Base-by-base conservation (phyloP, 2,329 filamentous ascomycete genomes). In the Chaetothyriales sp. region DNA sequence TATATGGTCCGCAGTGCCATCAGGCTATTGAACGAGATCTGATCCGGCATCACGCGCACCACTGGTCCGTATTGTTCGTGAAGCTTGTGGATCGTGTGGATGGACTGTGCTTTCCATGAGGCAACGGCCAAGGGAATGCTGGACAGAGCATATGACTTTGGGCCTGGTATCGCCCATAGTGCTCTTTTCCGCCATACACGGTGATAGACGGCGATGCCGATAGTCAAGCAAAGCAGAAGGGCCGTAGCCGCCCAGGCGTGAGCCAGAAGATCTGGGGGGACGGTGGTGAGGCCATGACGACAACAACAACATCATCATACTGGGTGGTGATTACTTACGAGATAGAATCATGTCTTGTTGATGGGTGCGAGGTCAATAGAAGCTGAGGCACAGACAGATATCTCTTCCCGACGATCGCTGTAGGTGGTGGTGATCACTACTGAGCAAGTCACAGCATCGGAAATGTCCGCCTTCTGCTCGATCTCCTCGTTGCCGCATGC, bases 1-100 rank as follows among this genome's bases (percentile, higher is more conserved):
- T 79, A 78, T 19, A 78, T 77, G 0, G 68, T 69, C n/a, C 69
- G 67, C 39, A 77, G 54, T 0, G 74, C 75, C 0, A 68, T 61
- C 0, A 74, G 61, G 28, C 61, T 66, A 52, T 67, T 68, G 58
- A 69, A 70, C 1, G 68, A 65, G 8, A 76, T 61, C 54, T 75
- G 71, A 47, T 68, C 65, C 0, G 73, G 73, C 0, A 67, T 68
- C 6, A 75, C 64, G 2, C 74, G 71, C 1, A 77, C 71, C 1
- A 65, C 68, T 0, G 69, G 61, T 8, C 74, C 74, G 53, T 75
- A 73, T 48, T 65, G 50, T 15, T 59, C 48, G 52, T 78, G 74
- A 0, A 78, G 60, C 0, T 53, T 49, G 44, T 72, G 60, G 18
- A 59, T 52, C 3, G 50, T 44, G 36, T 58, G 54, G 20, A 57